A percentile compares a stretch with the other conserved stretches of the same genome.
These are phyloP conservation scores for Talaromyces sp. DNA, from an alignment of 2,329 filamentous ascomycete species.

Conservation along the genomic window DNA sequence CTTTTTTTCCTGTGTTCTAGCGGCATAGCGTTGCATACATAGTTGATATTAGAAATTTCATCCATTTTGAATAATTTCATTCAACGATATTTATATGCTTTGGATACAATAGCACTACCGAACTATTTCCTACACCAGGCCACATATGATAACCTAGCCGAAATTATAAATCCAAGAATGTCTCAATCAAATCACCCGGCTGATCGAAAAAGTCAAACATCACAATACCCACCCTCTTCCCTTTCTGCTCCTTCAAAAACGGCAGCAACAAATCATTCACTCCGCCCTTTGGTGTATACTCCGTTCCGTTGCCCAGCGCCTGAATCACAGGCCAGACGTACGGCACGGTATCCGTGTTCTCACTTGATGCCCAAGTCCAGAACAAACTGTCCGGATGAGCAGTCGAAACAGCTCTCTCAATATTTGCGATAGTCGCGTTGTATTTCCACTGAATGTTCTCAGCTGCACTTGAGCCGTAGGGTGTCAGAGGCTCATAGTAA, in stretches of 20 bases:
- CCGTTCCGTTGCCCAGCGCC: conserved; percentile 40
- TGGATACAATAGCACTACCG: background rate
- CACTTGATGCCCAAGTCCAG: conserved; percentile 49
- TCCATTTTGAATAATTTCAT: background rate
- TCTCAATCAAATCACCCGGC: conserved; percentile 41
- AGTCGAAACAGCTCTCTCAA: conserved; percentile 36
- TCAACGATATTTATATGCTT: background rate
- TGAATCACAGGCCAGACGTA: conserved; percentile 45
- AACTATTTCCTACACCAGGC: no score
- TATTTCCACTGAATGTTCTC: conserved; percentile 47
- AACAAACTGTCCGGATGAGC: conserved; percentile 41
- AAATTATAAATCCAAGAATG: conserved; percentile 31
- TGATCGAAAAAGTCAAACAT: conserved; percentile 53
- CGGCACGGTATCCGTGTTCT: conserved; percentile 39
- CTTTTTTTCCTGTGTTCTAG: background rate
- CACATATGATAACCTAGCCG: background rate
- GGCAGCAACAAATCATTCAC: conserved; percentile 46
- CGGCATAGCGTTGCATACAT: conserved; percentile 1
- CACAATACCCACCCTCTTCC: conserved; percentile 50
- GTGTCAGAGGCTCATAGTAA: conserved; percentile 44
- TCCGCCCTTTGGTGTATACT: conserved; percentile 39
- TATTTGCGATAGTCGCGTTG: conserved; percentile 41
- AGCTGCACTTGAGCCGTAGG: conserved; percentile 28
- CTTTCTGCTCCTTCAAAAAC: conserved; percentile 36
- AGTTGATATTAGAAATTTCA: background rate